Evolutionary conservation across 257 asterid genomes (phyloP), one percentile per base, ranked within the genome.

Genomic region (Nyctanthes arbortristis): DNA sequence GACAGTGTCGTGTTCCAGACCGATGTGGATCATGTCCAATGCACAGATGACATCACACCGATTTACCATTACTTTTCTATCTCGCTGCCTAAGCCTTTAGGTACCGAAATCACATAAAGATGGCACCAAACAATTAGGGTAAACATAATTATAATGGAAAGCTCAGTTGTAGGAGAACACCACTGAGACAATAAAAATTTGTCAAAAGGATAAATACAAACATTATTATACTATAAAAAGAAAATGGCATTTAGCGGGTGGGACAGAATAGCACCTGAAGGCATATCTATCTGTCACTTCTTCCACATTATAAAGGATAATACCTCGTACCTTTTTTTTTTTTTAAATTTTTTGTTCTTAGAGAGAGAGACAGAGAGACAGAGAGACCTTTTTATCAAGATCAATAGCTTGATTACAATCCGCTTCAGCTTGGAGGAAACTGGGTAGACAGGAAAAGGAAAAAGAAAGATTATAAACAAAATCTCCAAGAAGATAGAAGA

Each of bases 391-490:
- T 77, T 89, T 91, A 78, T 94, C 97, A 47, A 94, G 93, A 62
- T 85, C 95, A 78, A 94, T 87, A 70, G 99, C 97, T 80, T 82
- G 88, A 67, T 86, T 82, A 68, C 96, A 86, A 77, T 94, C 99
- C 14, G 81, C 88, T 82, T 94, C 97, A 29, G 96, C 97, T 84
- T 82, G 96, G 71, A 74, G 61, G 85, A 69, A 91, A 77, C 97
- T 90, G 88, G 49, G 60, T 12, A 67, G 59, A 56, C 47, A 56
- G n/a, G 65, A 68, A 56, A 12, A 20, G 65, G 69, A 56, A 12
- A 30, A 25, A 69, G 34, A 66, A 49, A 65, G 29, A 39, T 54
- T 22, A 24, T 61, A 40, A 14, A 70, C 30, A 64, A 32, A 60
- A 60, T 25, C 34, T 63, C 67, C 58, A 29, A 30, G 62, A 32